These are phyloP conservation scores for Opeltia flavorubescens DNA, from an alignment of 495 filamentous ascomycete genomes.

Conservation along the genomic window DNA sequence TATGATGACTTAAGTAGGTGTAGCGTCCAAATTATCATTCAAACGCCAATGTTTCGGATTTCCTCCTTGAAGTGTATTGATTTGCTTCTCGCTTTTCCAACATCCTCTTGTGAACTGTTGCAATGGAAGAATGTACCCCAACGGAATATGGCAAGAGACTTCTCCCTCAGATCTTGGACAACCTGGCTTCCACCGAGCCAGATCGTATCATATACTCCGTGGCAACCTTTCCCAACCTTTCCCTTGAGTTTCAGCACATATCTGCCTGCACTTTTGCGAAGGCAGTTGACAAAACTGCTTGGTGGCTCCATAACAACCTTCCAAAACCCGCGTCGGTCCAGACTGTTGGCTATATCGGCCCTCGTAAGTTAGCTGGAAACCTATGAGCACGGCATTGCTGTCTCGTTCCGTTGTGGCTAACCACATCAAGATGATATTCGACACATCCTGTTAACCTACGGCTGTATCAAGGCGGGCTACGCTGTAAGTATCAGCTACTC, in stretches of 20 bases:
- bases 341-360: conserved; percentile 23
- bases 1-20: too few species aligned
- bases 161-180: conserved; percentile 1
- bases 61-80: neutral
- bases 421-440: conserved; percentile 24
- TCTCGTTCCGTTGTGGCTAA: conserved; percentile 17
- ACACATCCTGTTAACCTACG: conserved; percentile 25
- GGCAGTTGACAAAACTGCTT: conserved; percentile 37
- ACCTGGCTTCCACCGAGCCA: neutral
- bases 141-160: neutral
- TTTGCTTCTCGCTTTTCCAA: neutral
- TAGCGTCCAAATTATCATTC: too few species aligned
- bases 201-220: neutral
- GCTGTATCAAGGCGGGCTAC: conserved; percentile 24
- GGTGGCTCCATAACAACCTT: conserved; percentile 30
- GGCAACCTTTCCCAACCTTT: neutral
- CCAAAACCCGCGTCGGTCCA: conserved; percentile 16
- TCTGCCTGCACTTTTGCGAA: conserved; percentile 33
- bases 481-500: conserved; percentile 12
- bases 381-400: conserved; percentile 1
- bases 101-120: neutral
- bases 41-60: neutral
- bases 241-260: conserved; percentile 38
- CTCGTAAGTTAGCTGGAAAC: neutral
- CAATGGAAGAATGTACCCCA: neutral